Base-by-base conservation (phyloP, 2,329 filamentous ascomycete genomes). In the Neoscytalidium dimidiatum region DNA sequence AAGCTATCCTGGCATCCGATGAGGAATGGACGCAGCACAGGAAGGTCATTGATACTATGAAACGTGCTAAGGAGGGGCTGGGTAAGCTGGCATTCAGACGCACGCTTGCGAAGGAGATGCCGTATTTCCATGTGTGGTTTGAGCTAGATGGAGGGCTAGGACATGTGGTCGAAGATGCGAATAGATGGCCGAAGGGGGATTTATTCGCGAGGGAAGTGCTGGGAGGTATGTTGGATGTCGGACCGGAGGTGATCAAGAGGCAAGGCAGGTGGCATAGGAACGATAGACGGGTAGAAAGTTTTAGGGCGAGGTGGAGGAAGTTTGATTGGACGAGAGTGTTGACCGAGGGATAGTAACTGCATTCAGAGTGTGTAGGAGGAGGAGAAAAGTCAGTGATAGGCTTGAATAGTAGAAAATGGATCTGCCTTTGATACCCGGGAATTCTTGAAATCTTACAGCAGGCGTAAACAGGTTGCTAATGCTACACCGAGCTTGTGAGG, bases 111-210 rank as follows among this genome's bases (percentile, higher is more conserved):
- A 97, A 96, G 80, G 94, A 99, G 81, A 94, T 96, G 91, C 94
- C 96, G 0, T 99, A 99, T 77, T 99, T 99, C 73, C 95, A 99
- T 76, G 94, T 78, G 4, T 99, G 94, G 94, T 98, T 98, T 75
- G 87, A 88, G 61, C 81, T 99, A 0, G 94, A 99, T 74, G 95
- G 95, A 2, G 95, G 95, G 0, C 79, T 99, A 69, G 95, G 92
- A 0, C 95, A 99, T 76, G 83, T 99, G 8, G 91, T 99, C 0
- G 95, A 99, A 78, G 92, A 99, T 71, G 82, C 88, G 29, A 85
- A 88, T 56, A 83, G 88, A 58, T 99, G 95, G 95, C 96, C 96
- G 0, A 87, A 85, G 71, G 94, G 94, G 0, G 95, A 99, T 77
- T 77, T 97, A 19, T 99, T 99, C 75, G 95, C 95, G 2, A 83